phyloP scores from a whole-genome alignment of 345 rosid species.

The Lumnitzera racemosa region DNA sequence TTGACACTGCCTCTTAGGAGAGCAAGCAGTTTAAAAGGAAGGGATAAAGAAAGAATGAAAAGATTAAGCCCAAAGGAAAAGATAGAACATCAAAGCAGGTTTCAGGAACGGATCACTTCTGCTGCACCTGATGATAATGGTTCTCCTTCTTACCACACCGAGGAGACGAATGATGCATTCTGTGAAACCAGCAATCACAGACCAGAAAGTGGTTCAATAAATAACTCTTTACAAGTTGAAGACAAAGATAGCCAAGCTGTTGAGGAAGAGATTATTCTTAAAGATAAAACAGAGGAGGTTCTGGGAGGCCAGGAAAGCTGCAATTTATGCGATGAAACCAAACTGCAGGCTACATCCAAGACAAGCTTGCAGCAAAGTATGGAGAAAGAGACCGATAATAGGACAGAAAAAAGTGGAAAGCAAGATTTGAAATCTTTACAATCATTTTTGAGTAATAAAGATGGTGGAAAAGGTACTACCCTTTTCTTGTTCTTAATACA shows the following conservation, averaged over 20 bases:
- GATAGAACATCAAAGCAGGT: slow-evolving; percentile 15
- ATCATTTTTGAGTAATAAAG: slow-evolving; percentile 16
- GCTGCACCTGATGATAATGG: slow-evolving; percentile 10
- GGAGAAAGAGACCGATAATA: slow-evolving; percentile 12
- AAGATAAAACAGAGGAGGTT: slow-evolving; percentile 7
- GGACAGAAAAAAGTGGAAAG: slow-evolving; percentile 16
- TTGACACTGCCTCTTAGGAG: slow-evolving; percentile 34
- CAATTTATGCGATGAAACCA: slow-evolving; percentile 15
- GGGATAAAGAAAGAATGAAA: slow-evolving; percentile 31
- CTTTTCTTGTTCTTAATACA: slow-evolving; percentile 6
- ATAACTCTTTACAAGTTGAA: slow-evolving; percentile 4
- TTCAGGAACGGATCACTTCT: slow-evolving; percentile 4
- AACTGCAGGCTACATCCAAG: slow-evolving; percentile 10
- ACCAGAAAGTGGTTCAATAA: slow-evolving; percentile 6
- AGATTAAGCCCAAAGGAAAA: slow-evolving; percentile 23
- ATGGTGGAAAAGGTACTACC: slow-evolving; percentile 21
- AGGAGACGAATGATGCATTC: slow-evolving; percentile 6
- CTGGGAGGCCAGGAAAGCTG: neutral
- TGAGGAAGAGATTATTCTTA: slow-evolving; percentile 13
- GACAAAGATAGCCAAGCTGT: slow-evolving; percentile 7
- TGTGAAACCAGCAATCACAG: slow-evolving; percentile 12
- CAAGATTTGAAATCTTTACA: slow-evolving; percentile 25
- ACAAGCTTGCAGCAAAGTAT: slow-evolving; percentile 12
- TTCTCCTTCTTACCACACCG: slow-evolving; percentile 1
- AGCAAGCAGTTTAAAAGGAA: slow-evolving; percentile 27